Evolutionary conservation across 2,329 filamentous ascomycete genomes (phyloP).

Genomic region (Fonsecaea multimorphosa): DNA sequence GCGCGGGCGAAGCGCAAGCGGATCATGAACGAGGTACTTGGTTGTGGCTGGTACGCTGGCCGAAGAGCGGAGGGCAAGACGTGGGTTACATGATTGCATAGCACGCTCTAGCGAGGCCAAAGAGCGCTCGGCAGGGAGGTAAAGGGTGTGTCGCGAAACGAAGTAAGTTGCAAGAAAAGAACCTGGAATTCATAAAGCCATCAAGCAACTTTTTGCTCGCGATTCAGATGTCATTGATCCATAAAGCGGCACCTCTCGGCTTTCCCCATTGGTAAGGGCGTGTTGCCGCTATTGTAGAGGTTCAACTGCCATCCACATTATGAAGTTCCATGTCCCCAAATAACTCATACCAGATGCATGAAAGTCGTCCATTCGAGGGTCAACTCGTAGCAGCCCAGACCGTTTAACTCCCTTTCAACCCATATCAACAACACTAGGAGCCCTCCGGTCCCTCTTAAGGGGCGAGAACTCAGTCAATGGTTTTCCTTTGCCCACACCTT

Average conservation of each 20-base stretch:
- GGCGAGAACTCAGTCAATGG: conserved; percentile 69
- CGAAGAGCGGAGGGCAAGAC: conserved; percentile 14
- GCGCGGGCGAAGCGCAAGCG: background rate
- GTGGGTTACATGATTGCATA: conserved; percentile 37
- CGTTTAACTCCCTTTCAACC: background rate
- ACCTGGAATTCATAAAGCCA: too few species aligned
- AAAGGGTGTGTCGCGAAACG: background rate
- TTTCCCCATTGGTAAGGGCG: background rate
- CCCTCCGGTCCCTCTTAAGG: conserved; percentile 70
- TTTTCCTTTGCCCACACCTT: conserved; percentile 33
- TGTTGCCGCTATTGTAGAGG: background rate
- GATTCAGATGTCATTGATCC: background rate
- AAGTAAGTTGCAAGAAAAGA: background rate
- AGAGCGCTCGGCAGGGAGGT: background rate
- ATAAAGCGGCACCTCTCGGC: background rate
- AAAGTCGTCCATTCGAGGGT: background rate
- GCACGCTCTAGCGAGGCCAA: conserved; percentile 17
- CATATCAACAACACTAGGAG: conserved; percentile 18
- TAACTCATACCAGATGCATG: background rate
- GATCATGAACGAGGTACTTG: background rate
- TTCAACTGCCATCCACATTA: background rate
- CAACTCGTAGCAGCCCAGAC: background rate
- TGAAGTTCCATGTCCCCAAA: background rate
- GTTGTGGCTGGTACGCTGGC: conserved; percentile 1
- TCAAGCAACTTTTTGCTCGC: background rate